A percentile compares a stretch with the other conserved stretches of the same genome.
Conservation (phyloP, 371 early-diverging fungal species). For the Coemansia sp. region DNA sequence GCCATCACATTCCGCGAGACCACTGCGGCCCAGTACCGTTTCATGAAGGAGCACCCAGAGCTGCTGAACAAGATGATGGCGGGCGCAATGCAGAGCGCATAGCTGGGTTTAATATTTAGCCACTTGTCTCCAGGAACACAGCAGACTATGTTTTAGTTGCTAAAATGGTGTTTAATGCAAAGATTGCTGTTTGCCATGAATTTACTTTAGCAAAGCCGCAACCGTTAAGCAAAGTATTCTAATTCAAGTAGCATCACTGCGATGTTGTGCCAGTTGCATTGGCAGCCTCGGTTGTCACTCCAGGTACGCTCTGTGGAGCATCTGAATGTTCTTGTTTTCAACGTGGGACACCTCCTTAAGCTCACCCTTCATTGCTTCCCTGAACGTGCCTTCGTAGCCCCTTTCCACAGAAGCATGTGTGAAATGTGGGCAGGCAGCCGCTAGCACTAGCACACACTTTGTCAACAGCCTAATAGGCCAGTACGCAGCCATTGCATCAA, state of each 20-base stretch:
- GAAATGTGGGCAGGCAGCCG: neutral
- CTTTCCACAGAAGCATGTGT: neutral
- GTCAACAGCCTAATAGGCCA: neutral
- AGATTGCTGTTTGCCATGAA: no score
- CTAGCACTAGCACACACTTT: neutral
- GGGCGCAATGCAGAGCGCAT: slow-evolving; percentile 8
- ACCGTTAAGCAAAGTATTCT: no score
- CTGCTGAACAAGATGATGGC: slow-evolving; percentile 51
- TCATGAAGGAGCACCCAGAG: slow-evolving; percentile 54
- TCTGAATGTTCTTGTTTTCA: neutral
- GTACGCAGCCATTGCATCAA: no score
- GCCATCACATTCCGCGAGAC: slow-evolving; percentile 69
- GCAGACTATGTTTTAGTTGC: neutral
- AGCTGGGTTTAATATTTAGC: neutral
- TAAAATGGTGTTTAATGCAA: no score
- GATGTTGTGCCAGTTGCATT: no score
- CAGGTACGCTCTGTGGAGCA: no score
- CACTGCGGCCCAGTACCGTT: slow-evolving; percentile 53
- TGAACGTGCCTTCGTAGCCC: neutral
- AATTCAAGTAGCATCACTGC: no score
- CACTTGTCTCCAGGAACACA: neutral
- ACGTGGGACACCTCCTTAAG: neutral
- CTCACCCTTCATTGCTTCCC: neutral
- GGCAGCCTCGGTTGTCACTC: no score
- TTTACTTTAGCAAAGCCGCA: no score